phyloP scores from a whole-genome alignment of 2,329 filamentous ascomycete species.

The Dactylellina cionopaga region DNA sequence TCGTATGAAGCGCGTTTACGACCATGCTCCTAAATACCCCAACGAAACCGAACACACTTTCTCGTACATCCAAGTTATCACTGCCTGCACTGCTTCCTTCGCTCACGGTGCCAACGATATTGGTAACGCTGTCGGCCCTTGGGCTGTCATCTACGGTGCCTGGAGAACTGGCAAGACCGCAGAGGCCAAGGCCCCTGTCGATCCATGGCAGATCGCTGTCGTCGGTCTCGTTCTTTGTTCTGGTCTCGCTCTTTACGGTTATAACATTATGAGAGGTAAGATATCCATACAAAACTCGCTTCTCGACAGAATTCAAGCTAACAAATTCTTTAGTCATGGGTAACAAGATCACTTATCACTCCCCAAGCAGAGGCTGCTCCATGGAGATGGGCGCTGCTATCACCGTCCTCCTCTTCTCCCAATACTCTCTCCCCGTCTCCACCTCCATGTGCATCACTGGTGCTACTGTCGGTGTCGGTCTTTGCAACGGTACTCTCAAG shows the following conservation, averaged over 20 bases:
- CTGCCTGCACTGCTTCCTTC: constrained; percentile 77
- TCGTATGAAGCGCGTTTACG: constrained; percentile 60
- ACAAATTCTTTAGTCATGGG: constrained; percentile 64
- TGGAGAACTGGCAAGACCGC: constrained; percentile 68
- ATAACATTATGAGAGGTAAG: constrained; percentile 69
- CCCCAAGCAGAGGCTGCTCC: constrained; percentile 69
- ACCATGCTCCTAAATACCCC: constrained; percentile 68
- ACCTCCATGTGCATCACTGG: constrained; percentile 74
- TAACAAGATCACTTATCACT: constrained; percentile 72
- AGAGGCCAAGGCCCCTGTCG: constrained; percentile 64
- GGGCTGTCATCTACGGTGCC: constrained; percentile 71
- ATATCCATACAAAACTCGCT: constrained; percentile 67
- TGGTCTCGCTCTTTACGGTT: constrained; percentile 71
- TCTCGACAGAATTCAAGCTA: not conserved
- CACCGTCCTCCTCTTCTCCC: constrained; percentile 72
- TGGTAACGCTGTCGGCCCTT: constrained; percentile 71
- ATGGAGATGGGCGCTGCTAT: constrained; percentile 71
- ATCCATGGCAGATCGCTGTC: constrained; percentile 70
- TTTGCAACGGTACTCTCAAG: constrained; percentile 69
- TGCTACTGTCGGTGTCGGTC: constrained; percentile 71
- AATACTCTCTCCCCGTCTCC: constrained; percentile 71
- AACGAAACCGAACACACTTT: constrained; percentile 73
- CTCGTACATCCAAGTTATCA: constrained; percentile 73
- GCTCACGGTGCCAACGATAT: constrained; percentile 77
- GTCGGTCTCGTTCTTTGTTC: constrained; percentile 67